These are phyloP conservation scores for Isoetes taiwanensis DNA, from an alignment of 75 land plant species.

Conservation along the genomic window DNA sequence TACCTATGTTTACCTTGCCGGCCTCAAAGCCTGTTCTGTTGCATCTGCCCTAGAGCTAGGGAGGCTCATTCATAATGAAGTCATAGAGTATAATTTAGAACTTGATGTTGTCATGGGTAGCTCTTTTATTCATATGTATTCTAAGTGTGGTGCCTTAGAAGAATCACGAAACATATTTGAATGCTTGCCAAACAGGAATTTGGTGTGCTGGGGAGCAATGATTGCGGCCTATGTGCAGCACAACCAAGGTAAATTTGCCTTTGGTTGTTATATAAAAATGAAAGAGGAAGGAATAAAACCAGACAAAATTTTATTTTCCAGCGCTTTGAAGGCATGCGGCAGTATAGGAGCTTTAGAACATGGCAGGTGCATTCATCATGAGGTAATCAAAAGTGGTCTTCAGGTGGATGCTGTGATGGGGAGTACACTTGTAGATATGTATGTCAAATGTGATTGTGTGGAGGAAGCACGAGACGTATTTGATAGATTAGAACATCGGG, in stretches of 20 bases:
- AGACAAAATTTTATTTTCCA: constrained; percentile 27
- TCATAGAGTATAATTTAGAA: constrained; percentile 18
- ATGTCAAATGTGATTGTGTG: constrained; percentile 46
- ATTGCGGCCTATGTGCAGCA: constrained; percentile 23
- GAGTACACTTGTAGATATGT: constrained; percentile 46
- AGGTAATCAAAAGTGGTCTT: constrained; percentile 19
- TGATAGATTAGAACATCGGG: constrained; percentile 18
- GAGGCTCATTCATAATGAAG: constrained; percentile 23
- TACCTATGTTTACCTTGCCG: constrained; percentile 20
- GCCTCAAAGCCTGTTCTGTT: constrained; percentile 34
- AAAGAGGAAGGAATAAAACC: constrained; percentile 18
- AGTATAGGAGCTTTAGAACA: constrained; percentile 23
- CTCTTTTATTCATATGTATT: constrained; percentile 46
- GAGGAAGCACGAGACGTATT: constrained; percentile 34
- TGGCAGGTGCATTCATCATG: constrained; percentile 29
- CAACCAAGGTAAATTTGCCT: constrained; percentile 18
- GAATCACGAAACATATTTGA: constrained; percentile 36
- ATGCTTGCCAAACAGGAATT: constrained; percentile 22
- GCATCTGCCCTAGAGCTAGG: constrained; percentile 27
- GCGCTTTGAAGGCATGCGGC: constrained; percentile 33
- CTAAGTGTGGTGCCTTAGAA: constrained; percentile 44
- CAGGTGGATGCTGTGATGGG: constrained; percentile 15
- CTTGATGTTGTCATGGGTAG: constrained; percentile 20
- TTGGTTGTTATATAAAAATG: constrained; percentile 37
- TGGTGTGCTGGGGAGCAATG: constrained; percentile 46